phyloP scores from a whole-genome alignment of 2,329 filamentous ascomycete genomes.

The Plectosphaerella plurivora region DNA sequence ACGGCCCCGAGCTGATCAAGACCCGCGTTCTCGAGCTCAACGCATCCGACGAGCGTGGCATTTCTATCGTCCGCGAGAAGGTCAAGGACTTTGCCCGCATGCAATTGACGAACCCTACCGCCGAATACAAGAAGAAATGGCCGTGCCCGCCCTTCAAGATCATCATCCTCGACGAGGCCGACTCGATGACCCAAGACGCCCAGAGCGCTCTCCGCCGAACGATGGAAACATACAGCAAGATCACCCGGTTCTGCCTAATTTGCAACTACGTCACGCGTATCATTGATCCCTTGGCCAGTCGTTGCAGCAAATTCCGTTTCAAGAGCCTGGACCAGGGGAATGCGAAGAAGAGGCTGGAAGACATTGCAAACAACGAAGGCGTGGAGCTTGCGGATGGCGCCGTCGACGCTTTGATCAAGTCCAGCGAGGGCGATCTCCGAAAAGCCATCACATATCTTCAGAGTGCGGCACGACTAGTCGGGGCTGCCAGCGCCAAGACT shows the following conservation, averaged over 20 bases:
- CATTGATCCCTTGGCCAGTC: conserved; percentile 88
- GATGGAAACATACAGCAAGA: conserved; percentile 97
- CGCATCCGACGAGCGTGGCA: conserved; percentile 96
- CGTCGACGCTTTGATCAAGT: conserved; percentile 76
- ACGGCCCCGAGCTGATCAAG: conserved; percentile 89
- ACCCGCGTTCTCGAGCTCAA: conserved; percentile 97
- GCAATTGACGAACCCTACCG: conserved; percentile 79
- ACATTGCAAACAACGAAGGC: conserved; percentile 77
- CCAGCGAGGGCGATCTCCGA: conserved; percentile 88
- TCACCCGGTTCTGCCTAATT: conserved; percentile 94
- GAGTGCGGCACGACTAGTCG: conserved; percentile 84
- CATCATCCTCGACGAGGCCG: conserved; percentile 95
- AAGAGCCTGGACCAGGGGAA: conserved; percentile 89
- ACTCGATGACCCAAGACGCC: conserved; percentile 98
- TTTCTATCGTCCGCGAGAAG: conserved; percentile 94
- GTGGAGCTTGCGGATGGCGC: conserved; percentile 75
- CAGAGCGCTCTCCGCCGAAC: conserved; percentile 88
- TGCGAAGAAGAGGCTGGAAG: conserved; percentile 70
- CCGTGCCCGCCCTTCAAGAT: conserved; percentile 99
- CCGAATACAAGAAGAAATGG: conserved; percentile 65
- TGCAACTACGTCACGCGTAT: conserved; percentile 99
- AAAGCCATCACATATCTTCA: conserved; percentile 97
- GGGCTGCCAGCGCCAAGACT: conserved; percentile 50
- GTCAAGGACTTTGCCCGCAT: conserved; percentile 97
- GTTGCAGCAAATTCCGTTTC: conserved; percentile 97